Conservation (phyloP, 2,329 filamentous ascomycete species). For the Trichothecium roseum region DNA sequence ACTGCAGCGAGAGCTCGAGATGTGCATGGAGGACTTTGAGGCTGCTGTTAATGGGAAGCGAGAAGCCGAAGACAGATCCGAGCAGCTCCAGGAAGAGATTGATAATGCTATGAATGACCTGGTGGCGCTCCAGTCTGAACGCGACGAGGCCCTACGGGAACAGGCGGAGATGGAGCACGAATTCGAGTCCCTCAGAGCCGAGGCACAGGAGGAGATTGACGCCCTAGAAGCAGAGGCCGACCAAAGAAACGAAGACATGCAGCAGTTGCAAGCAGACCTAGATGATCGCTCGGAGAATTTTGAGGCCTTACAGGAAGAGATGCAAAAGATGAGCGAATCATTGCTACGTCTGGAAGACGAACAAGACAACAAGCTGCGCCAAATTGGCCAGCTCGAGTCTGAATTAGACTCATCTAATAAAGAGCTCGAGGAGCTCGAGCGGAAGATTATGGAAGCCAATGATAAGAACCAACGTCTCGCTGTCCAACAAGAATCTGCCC, state of each 20-base stretch:
- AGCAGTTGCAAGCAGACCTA: conserved; percentile 60
- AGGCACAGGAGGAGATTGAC: conserved; percentile 58
- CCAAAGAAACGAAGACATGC: conserved; percentile 59
- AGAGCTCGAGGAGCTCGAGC: conserved; percentile 78
- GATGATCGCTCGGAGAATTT: conserved; percentile 77
- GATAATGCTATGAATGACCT: conserved; percentile 72
- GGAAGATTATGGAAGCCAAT: conserved; percentile 73
- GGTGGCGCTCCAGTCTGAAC: conserved; percentile 67
- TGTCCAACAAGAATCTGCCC: conserved; percentile 85
- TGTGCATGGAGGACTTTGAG: conserved; percentile 71
- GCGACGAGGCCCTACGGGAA: conserved; percentile 71
- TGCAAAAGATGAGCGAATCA: conserved; percentile 82
- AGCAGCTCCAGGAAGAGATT: conserved; percentile 69
- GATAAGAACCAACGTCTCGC: conserved; percentile 79
- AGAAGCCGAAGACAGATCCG: conserved; percentile 44
- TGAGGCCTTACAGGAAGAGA: conserved; percentile 82
- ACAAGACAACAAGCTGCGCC: conserved; percentile 64
- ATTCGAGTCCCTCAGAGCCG: conserved; percentile 49
- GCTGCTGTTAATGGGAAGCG: conserved; percentile 54
- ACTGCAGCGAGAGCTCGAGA: conserved; percentile 71
- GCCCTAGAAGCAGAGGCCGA: conserved; percentile 62
- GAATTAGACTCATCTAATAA: conserved; percentile 76
- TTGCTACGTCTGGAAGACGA: conserved; percentile 84
- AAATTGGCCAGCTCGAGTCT: conserved; percentile 72
- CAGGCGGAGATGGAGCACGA: conserved; percentile 48